A percentile compares a stretch with the other conserved stretches of the same genome.
phyloP scores from a whole-genome alignment of 306 rosid species.

The Aeschynomene evenia region DNA sequence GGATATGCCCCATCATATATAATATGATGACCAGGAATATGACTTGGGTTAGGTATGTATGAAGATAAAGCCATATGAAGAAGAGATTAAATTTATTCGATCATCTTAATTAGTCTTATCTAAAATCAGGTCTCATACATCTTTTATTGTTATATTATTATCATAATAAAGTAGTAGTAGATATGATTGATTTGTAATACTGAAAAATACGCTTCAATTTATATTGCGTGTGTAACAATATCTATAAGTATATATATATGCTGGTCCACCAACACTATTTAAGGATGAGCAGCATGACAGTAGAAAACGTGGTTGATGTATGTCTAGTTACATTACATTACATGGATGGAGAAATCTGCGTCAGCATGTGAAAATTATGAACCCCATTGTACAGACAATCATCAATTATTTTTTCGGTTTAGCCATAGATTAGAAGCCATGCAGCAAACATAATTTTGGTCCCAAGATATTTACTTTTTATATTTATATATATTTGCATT shows the following conservation, averaged over 20 bases:
- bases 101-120: too few relatives aligned
- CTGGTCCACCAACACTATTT: slow-evolving; percentile 22
- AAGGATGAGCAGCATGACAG: slow-evolving; percentile 15
- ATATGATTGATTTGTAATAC: too few relatives aligned
- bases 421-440: not conserved
- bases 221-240: not conserved
- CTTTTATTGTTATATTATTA: too few relatives aligned
- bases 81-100: too few relatives aligned
- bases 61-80: slow-evolving; percentile 11
- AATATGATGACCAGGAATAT: slow-evolving; percentile 10
- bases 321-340: too few relatives aligned
- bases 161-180: too few relatives aligned
- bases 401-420: slow-evolving; percentile 11
- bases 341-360: slow-evolving; percentile 8
- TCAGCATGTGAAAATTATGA: slow-evolving; percentile 20
- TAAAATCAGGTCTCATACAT: too few relatives aligned
- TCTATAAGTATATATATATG: too few relatives aligned
- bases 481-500: too few relatives aligned
- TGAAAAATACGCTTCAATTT: too few relatives aligned
- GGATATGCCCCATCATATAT: not conserved
- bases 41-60: not conserved
- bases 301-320: slow-evolving; percentile 20
- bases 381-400: slow-evolving; percentile 19
- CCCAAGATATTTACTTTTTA: not conserved
- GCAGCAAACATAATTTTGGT: not conserved